Base-by-base conservation (phyloP, 176 grass and related monocot genomes). In the maize (Zea mays) region DNA sequence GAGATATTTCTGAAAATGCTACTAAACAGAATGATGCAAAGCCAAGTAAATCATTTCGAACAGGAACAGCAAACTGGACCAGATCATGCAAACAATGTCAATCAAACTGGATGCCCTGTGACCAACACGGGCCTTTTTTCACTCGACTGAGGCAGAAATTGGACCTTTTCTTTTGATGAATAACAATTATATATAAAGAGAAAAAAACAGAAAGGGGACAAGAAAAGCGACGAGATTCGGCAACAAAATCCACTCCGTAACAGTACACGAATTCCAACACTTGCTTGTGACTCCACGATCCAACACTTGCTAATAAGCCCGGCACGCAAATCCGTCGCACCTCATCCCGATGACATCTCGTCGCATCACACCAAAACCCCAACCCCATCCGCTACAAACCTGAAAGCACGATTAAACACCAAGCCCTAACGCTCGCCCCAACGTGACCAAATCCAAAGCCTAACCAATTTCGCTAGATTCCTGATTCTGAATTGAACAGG, bases 261-360 rank as follows among this genome's bases (percentile, higher is more conserved):
- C 52, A 62, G 35, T 70, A n/a, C 4, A 2, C 46, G 5, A 21
- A 21, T 34, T 35, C 15, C 2, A 19, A 21, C 80, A 57, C 5
- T 57, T 39, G 20, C 39, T 74, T 44, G 15, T 33, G 10, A 27
- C 67, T 78, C 13, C 57, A 55, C 21, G 35, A 83, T 67, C 68
- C 73, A 67, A 16, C n/a, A n/a, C n/a, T n/a, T n/a, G n/a, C 17
- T 3, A 56, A 56, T 27, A 67, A 54, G 47, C 39, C 43, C 5
- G 5, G 45, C 49, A 11, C 75, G 21, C 80, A 88, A 79, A 84
- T 88, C 81, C 43, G 68, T 43, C 38, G 36, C 75, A 11, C 61
- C 51, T 44, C 19, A 43, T 19, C 51, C 44, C 69, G 8, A 59
- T 9, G 52, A 17, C 54, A 44, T 21, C 49, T 17, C 62, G 67